phyloP scores from a whole-genome alignment of 306 rosid genomes.

The Quercus agrifolia region DNA sequence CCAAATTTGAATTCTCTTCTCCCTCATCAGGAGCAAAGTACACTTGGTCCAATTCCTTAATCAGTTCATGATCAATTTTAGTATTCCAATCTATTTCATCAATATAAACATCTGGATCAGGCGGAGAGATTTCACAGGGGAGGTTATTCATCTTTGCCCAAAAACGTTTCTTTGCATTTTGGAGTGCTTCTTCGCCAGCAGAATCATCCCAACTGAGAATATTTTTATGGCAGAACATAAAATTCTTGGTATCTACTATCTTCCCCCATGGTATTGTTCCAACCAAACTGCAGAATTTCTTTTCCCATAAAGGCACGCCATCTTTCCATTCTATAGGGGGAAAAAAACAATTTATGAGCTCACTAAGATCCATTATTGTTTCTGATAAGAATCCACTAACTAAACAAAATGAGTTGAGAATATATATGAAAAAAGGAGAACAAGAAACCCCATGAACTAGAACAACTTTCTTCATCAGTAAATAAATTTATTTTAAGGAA shows the following conservation, averaged over 20 bases:
- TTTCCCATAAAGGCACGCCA: constrained; percentile 89
- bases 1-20: constrained; percentile 22
- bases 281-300: constrained; percentile 55
- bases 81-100: constrained; percentile 77
- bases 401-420: neutral
- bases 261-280: constrained; percentile 83
- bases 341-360: neutral
- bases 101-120: constrained; percentile 54
- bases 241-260: constrained; percentile 53
- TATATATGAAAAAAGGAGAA: neutral
- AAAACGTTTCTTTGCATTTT: constrained; percentile 57
- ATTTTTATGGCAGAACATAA: constrained; percentile 39
- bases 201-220: constrained; percentile 69
- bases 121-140: constrained; percentile 36
- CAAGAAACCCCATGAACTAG: constrained; percentile 1
- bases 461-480: neutral
- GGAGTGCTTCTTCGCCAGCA: constrained; percentile 74
- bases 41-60: constrained; percentile 56
- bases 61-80: constrained; percentile 49
- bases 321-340: constrained; percentile 45
- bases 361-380: neutral
- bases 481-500: constrained; percentile 4
- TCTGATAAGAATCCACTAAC: neutral
- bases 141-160: constrained; percentile 61
- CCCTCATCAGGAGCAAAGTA: constrained; percentile 46